Conservation (phyloP, 2,329 filamentous ascomycete species). For the Colletotrichum plurivorum region DNA sequence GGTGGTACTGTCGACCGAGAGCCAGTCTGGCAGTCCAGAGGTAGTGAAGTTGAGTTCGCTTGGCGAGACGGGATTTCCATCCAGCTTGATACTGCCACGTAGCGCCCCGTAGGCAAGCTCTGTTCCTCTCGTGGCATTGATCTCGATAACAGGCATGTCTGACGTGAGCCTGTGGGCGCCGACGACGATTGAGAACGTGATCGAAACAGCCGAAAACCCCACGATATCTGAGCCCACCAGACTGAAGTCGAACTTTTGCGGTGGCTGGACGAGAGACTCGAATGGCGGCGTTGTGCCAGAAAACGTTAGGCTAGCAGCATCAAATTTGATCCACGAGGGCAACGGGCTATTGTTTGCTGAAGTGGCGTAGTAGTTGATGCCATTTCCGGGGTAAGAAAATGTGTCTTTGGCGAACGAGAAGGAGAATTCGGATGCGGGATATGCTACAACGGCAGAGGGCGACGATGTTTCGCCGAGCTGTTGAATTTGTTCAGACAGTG, state of each 20-base stretch:
- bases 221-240: conserved; percentile 84
- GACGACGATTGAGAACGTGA: conserved; percentile 80
- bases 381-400: conserved; percentile 70
- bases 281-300: conserved; percentile 78
- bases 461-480: conserved; percentile 72
- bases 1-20: conserved; percentile 73
- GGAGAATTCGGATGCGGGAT: conserved; percentile 66
- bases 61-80: conserved; percentile 64
- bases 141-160: conserved; percentile 66
- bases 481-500: conserved; percentile 71
- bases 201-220: conserved; percentile 79
- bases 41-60: conserved; percentile 68
- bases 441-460: conserved; percentile 70
- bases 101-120: conserved; percentile 68
- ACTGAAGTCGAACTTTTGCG: conserved; percentile 79
- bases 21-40: conserved; percentile 75
- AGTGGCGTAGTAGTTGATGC: conserved; percentile 81
- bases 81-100: conserved; percentile 66
- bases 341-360: conserved; percentile 84
- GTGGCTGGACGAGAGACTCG: conserved; percentile 73
- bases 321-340: conserved; percentile 88
- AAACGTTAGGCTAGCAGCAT: conserved; percentile 74
- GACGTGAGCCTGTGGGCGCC: conserved; percentile 79
- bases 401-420: conserved; percentile 70
- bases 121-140: conserved; percentile 70